Percentiles rank a stretch among this genome's conserved stretches.
These are phyloP conservation scores for Plasmodium vinckei DNA, from an alignment of 169 alveolate genomes.

Conservation along the genomic window DNA sequence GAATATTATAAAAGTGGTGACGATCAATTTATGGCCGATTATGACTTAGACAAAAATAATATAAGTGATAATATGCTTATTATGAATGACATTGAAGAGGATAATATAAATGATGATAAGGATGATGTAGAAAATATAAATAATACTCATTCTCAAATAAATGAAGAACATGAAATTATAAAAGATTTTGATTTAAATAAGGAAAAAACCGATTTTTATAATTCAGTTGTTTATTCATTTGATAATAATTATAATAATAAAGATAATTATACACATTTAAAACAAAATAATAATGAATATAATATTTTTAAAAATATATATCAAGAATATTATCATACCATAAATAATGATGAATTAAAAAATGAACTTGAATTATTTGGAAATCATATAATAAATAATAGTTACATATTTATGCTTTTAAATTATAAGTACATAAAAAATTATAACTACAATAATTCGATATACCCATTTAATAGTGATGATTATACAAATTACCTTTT, in stretches of 20 bases:
- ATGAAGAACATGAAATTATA: constrained; percentile 37
- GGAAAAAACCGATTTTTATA: constrained; percentile 1
- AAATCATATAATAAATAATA: constrained; percentile 28
- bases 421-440: constrained; percentile 21
- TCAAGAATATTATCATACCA: constrained; percentile 11
- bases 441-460: constrained; percentile 4
- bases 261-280: neutral
- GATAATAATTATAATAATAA: neutral
- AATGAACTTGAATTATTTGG: constrained; percentile 51
- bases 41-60: neutral
- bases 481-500: constrained; percentile 47
- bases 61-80: neutral
- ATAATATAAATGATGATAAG: neutral
- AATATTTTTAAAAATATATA: constrained; percentile 33
- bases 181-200: constrained; percentile 26
- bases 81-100: neutral
- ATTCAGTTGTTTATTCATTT: constrained; percentile 13
- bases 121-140: neutral
- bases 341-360: neutral
- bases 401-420: constrained; percentile 31
- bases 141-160: constrained; percentile 6
- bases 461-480: constrained; percentile 22
- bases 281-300: neutral
- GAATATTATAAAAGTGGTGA: no score
- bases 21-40: no score